Evolutionary conservation across 257 asterid genomes (phyloP).

Genomic region (Primulina tabacum): DNA sequence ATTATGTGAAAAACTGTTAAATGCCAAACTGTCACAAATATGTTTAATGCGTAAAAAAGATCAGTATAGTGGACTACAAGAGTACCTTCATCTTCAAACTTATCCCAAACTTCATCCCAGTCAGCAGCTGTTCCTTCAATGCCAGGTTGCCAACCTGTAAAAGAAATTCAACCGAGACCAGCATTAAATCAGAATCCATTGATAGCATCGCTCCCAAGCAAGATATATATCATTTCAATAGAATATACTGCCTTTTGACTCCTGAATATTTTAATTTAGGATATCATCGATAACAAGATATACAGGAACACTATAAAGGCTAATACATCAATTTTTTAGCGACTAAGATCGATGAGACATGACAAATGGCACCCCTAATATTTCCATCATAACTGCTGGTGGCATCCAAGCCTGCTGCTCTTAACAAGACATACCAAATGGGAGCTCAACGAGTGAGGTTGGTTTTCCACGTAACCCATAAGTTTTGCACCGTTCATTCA

Average conservation of each 20-base stretch:
- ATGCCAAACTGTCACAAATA: constrained; percentile 4
- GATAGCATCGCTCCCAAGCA: constrained; percentile 17
- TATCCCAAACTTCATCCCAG: constrained; percentile 97
- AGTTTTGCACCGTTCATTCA: constrained; percentile 92
- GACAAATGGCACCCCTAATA: constrained; percentile 2
- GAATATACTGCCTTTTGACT: background rate
- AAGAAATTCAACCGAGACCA: constrained; percentile 15
- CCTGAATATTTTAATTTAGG: background rate
- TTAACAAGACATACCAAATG: constrained; percentile 62
- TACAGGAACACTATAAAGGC: constrained; percentile 9
- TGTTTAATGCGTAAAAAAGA: background rate
- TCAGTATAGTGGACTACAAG: background rate
- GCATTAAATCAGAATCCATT: constrained; percentile 22
- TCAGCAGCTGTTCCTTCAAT: constrained; percentile 88
- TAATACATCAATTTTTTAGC: background rate
- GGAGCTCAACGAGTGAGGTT: constrained; percentile 74
- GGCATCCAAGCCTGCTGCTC: constrained; percentile 5
- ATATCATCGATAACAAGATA: constrained; percentile 7
- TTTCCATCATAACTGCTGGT: background rate
- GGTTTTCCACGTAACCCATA: constrained; percentile 95
- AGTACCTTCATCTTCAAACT: constrained; percentile 92
- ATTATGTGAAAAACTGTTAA: constrained; percentile 1
- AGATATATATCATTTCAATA: constrained; percentile 23
- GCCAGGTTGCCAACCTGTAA: constrained; percentile 96
- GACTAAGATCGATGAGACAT: background rate